These are phyloP conservation scores for Quercus mongolica DNA, from an alignment of 306 rosid species.

Conservation along the genomic window DNA sequence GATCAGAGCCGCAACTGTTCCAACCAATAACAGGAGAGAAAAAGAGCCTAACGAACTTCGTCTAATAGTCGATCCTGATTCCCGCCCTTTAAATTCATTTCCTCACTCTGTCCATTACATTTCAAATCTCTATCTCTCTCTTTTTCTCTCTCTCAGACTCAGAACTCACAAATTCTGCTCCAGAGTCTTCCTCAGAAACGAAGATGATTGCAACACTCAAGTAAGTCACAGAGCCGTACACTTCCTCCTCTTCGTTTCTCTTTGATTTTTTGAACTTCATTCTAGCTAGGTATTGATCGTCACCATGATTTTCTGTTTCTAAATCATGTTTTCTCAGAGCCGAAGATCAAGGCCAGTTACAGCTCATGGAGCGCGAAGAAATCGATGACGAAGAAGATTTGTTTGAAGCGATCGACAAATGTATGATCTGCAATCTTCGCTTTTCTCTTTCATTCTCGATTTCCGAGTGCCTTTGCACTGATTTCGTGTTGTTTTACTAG, in stretches of 20 bases:
- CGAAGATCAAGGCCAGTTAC: slow-evolving; percentile 80
- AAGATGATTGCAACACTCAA: slow-evolving; percentile 75
- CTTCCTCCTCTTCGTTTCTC: slow-evolving; percentile 21
- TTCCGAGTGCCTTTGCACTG: not conserved
- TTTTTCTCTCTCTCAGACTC: slow-evolving; percentile 11
- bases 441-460: not conserved
- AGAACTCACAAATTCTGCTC: slow-evolving; percentile 17
- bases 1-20: not conserved
- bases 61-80: slow-evolving; percentile 7
- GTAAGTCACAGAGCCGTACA: slow-evolving; percentile 34
- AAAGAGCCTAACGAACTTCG: slow-evolving; percentile 4
- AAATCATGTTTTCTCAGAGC: slow-evolving; percentile 39
- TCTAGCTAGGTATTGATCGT: slow-evolving; percentile 1
- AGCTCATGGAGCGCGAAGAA: slow-evolving; percentile 91
- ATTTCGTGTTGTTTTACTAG: not conserved
- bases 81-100: slow-evolving; percentile 45
- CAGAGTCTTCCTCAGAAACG: slow-evolving; percentile 13
- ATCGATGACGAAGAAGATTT: slow-evolving; percentile 82
- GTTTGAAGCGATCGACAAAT: slow-evolving; percentile 89
- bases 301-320: not conserved
- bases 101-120: slow-evolving; percentile 3
- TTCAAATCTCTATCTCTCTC: slow-evolving; percentile 19
- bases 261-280: not conserved
- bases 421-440: slow-evolving; percentile 36
- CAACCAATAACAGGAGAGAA: not conserved